Percentiles rank a stretch among this genome's conserved stretches.
Evolutionary conservation across 2,329 filamentous ascomycete genomes (phyloP).

Genomic region (Botryotinia narcissicola): DNA sequence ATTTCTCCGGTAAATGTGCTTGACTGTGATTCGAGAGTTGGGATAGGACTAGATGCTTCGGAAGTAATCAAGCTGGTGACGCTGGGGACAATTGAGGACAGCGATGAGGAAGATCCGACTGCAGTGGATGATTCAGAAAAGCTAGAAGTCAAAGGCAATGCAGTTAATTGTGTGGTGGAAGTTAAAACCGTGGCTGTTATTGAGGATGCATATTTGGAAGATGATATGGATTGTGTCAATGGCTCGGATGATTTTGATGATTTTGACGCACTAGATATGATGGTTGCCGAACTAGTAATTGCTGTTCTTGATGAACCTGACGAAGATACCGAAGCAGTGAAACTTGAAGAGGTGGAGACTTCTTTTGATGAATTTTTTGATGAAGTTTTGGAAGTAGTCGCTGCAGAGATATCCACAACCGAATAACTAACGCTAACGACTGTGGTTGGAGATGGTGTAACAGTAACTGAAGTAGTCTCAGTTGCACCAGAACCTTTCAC

Average conservation of each 20-base stretch:
- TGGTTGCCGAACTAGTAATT: not conserved
- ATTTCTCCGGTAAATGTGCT: constrained; percentile 1
- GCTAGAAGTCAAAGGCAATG: not conserved
- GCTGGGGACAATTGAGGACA: not conserved
- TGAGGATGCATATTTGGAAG: not conserved
- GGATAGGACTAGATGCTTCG: not conserved
- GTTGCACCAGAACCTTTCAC: constrained; percentile 32
- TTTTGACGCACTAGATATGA: not conserved
- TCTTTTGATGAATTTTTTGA: constrained; percentile 18
- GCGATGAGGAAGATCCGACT: not conserved
- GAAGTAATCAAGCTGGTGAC: not conserved
- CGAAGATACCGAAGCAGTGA: constrained; percentile 12
- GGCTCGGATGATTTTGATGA: not conserved
- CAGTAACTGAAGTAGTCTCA: constrained; percentile 31
- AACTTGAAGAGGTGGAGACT: constrained; percentile 3
- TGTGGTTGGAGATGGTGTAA: constrained; percentile 30
- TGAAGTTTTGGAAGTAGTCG: constrained; percentile 23
- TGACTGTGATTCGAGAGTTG: not conserved
- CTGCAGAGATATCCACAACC: constrained; percentile 34
- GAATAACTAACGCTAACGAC: constrained; percentile 33
- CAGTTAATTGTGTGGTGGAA: constrained; percentile 2
- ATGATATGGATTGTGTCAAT: not conserved
- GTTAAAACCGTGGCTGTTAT: constrained; percentile 5
- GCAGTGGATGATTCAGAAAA: not conserved
- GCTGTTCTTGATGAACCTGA: constrained; percentile 1